Conservation (phyloP, 78 protist genomes). For the Speleostelium caveatum region DNA sequence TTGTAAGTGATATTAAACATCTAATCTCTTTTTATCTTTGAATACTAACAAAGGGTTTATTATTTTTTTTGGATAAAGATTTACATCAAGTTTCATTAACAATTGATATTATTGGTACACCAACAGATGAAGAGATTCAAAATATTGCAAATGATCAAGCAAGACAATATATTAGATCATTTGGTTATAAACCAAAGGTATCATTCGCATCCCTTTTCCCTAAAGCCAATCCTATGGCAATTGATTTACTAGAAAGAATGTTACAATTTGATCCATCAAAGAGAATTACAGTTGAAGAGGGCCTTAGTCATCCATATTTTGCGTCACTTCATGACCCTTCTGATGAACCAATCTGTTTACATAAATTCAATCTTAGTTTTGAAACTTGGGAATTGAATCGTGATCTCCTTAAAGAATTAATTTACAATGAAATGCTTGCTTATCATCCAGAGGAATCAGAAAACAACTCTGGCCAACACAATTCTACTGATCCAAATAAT, state of each 20-base stretch:
- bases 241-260: constrained; percentile 93
- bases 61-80: neutral
- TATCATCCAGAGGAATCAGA: constrained; percentile 67
- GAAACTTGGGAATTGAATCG: constrained; percentile 71
- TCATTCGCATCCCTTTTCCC: constrained; percentile 78
- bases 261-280: constrained; percentile 93
- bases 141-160: constrained; percentile 57
- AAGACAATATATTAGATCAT: constrained; percentile 23
- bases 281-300: constrained; percentile 88
- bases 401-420: constrained; percentile 58
- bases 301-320: constrained; percentile 90
- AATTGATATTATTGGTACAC: constrained; percentile 89
- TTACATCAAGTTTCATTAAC: constrained; percentile 89
- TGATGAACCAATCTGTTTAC: constrained; percentile 76
- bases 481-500: neutral
- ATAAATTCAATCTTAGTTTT: constrained; percentile 58
- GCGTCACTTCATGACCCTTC: constrained; percentile 66
- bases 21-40: no score
- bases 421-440: constrained; percentile 69
- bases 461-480: neutral
- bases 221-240: constrained; percentile 73
- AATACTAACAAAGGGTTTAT: neutral
- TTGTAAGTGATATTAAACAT: constrained; percentile 36
- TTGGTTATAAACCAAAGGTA: constrained; percentile 12
- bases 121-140: constrained; percentile 88